phyloP scores from a whole-genome alignment of 768 basidiomycete genomes.

The Panaeolus cyanescens region DNA sequence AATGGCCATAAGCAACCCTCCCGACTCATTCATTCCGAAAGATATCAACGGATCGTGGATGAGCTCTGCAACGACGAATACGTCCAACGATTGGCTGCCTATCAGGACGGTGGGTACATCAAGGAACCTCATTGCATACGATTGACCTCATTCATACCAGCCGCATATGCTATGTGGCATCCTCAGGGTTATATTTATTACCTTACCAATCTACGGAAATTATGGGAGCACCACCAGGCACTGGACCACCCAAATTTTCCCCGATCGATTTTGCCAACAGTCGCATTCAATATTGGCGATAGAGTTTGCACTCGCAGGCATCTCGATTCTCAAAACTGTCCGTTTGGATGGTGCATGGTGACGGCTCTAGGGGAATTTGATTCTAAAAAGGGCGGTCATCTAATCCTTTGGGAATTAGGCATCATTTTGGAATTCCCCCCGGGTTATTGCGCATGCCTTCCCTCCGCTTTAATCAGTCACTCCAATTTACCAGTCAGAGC shows the following conservation, averaged over 20 bases:
- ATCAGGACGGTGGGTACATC: neutral
- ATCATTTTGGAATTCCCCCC: neutral
- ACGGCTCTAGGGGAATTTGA: neutral
- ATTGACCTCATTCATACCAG: neutral
- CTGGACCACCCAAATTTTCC: neutral
- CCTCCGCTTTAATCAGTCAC: conserved; percentile 20
- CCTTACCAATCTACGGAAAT: neutral
- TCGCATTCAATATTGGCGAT: neutral
- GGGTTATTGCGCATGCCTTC: neutral
- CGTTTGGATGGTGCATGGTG: neutral
- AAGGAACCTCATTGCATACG: neutral
- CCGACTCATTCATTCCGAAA: too few species aligned
- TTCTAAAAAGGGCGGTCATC: too few species aligned
- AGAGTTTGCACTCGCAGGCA: neutral
- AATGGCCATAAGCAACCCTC: too few species aligned
- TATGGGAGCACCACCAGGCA: neutral
- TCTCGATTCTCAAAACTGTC: neutral
- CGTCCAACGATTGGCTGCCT: neutral
- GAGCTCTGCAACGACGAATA: neutral
- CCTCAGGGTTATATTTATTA: neutral
- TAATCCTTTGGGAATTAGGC: neutral
- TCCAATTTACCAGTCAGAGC: conserved; percentile 14
- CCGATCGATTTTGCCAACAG: neutral
- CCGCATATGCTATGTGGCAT: neutral
- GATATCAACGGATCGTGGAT: too few species aligned